Evolutionary conservation across 352 stramenopile species (phyloP).

Genomic region (Pythium apleroticum): DNA sequence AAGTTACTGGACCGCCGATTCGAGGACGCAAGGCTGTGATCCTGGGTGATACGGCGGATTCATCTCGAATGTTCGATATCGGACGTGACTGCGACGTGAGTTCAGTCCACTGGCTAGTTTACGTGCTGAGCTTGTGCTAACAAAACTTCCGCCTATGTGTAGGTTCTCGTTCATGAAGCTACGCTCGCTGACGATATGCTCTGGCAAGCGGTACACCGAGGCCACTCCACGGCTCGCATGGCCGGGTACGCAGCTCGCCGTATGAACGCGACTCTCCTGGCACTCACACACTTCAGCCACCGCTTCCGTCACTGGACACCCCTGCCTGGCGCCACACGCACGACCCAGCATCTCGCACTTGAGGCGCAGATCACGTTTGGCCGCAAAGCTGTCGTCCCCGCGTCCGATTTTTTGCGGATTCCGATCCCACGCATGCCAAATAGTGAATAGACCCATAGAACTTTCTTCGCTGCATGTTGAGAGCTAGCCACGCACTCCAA

Average conservation of each 20-base stretch:
- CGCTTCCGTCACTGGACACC: slow-evolving; percentile 73
- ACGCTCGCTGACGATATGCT: slow-evolving; percentile 75
- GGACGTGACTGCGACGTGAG: slow-evolving; percentile 72
- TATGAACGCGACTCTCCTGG: slow-evolving; percentile 78
- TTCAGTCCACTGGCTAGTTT: neutral
- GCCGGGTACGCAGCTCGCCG: slow-evolving; percentile 68
- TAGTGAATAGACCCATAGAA: slow-evolving; percentile 21
- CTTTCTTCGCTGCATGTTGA: no score
- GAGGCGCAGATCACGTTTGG: slow-evolving; percentile 73
- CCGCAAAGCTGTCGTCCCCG: slow-evolving; percentile 59
- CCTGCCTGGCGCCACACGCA: slow-evolving; percentile 30
- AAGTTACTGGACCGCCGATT: slow-evolving; percentile 67
- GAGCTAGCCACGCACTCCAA: no score
- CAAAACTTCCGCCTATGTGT: neutral
- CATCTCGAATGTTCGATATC: slow-evolving; percentile 75
- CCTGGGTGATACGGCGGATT: slow-evolving; percentile 73
- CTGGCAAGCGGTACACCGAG: slow-evolving; percentile 55
- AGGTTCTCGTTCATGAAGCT: slow-evolving; percentile 88
- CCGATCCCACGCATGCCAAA: slow-evolving; percentile 57
- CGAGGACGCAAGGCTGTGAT: slow-evolving; percentile 77
- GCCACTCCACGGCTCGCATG: slow-evolving; percentile 81
- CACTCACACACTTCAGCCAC: slow-evolving; percentile 85
- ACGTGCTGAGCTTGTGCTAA: no score
- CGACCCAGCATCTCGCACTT: slow-evolving; percentile 67
- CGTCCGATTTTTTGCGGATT: slow-evolving; percentile 81